Evolutionary conservation across 2,329 filamentous ascomycete species (phyloP).

Genomic region (Dactylellina leptospora): DNA sequence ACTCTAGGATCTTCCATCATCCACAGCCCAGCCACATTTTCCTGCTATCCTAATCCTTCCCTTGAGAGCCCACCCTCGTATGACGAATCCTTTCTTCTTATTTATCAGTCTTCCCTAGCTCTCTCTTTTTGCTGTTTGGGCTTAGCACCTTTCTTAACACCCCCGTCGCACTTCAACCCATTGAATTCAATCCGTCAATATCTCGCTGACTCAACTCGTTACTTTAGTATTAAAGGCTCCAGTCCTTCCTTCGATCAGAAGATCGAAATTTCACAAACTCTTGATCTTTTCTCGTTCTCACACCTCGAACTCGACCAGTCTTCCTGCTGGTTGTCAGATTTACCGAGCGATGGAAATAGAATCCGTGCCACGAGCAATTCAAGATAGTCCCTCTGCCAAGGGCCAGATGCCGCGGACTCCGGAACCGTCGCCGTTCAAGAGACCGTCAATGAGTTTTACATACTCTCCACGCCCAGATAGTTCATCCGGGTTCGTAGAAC

Average conservation of each 20-base stretch:
- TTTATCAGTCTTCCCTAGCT: background rate
- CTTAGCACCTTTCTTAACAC: background rate
- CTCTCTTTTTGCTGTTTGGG: background rate
- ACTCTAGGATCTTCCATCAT: slow-evolving; percentile 39
- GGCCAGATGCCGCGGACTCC: slow-evolving; percentile 44
- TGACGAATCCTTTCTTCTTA: slow-evolving; percentile 44
- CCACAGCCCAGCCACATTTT: slow-evolving; percentile 25
- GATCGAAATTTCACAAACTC: no score
- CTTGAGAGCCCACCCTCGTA: background rate
- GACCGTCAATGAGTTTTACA: slow-evolving; percentile 40
- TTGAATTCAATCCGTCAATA: slow-evolving; percentile 10
- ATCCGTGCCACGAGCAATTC: background rate
- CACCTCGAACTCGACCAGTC: background rate
- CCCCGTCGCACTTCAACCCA: background rate
- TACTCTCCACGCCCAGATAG: slow-evolving; percentile 40
- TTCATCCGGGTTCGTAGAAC: slow-evolving; percentile 35
- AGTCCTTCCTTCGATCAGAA: slow-evolving; percentile 9
- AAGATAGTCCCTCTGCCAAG: slow-evolving; percentile 14
- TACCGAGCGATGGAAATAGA: slow-evolving; percentile 41
- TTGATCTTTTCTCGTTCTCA: slow-evolving; percentile 5
- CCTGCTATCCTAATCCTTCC: background rate
- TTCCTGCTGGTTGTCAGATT: slow-evolving; percentile 12
- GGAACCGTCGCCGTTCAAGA: slow-evolving; percentile 48
- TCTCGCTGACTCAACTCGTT: slow-evolving; percentile 9
- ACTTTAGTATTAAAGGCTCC: slow-evolving; percentile 20